phyloP scores from a whole-genome alignment of 192 early-diverging fungal genomes.

The Backusella liffmaniae region DNA sequence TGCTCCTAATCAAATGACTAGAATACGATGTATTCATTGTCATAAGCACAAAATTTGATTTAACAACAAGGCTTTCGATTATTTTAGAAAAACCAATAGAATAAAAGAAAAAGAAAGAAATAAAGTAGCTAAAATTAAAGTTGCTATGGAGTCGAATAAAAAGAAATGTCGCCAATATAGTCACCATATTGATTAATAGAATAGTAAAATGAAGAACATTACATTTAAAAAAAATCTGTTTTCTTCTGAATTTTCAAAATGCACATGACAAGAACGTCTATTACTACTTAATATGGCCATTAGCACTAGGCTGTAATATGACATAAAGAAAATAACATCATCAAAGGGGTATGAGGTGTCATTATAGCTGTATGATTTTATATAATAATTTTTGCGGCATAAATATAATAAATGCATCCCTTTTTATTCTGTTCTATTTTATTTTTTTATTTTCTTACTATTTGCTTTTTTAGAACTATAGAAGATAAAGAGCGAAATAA shows the following conservation, averaged over 20 bases:
- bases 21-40: background rate
- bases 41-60: background rate
- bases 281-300: background rate
- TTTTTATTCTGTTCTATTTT: background rate
- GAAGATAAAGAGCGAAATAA: background rate
- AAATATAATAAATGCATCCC: background rate
- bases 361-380: background rate
- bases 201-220: background rate
- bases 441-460: background rate
- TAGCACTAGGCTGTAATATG: background rate
- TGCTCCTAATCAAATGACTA: background rate
- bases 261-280: background rate
- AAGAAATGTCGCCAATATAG: background rate
- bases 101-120: background rate
- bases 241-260: background rate
- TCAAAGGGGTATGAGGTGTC: background rate
- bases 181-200: background rate
- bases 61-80: background rate
- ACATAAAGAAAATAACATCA: background rate
- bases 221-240: background rate
- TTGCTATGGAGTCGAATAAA: background rate
- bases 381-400: background rate
- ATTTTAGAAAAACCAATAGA: background rate
- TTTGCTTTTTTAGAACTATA: background rate
- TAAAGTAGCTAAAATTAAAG: background rate